Conservation (phyloP, 2,329 filamentous ascomycete species). For the Clonostachys solani region DNA sequence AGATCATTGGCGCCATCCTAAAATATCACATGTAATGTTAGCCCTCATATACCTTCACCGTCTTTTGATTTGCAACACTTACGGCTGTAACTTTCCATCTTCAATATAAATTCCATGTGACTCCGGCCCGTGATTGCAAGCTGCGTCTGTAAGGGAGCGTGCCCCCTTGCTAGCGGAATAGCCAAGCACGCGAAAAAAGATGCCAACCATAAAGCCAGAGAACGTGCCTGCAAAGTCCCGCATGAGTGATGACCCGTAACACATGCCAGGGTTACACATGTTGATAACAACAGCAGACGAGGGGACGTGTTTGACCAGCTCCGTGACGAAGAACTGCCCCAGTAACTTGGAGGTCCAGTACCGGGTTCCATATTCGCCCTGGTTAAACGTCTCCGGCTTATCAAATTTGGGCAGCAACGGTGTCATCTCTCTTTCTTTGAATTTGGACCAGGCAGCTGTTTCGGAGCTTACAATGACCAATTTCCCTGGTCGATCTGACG, state of each 20-base stretch:
- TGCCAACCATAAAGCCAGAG: not conserved
- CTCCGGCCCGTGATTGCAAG: not conserved
- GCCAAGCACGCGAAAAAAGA: not conserved
- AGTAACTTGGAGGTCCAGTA: not conserved
- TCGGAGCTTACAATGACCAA: conserved; percentile 19
- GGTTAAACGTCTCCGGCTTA: not conserved
- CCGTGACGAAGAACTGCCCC: conserved; percentile 1
- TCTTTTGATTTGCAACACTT: not conserved
- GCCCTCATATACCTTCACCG: not conserved
- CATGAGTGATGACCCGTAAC: not conserved
- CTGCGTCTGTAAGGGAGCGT: conserved; percentile 2
- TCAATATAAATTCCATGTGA: conserved; percentile 2
- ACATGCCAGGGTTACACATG: not conserved
- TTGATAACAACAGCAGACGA: not conserved
- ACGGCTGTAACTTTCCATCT: conserved; percentile 2
- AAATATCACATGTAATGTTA: not conserved
- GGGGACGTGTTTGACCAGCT: conserved; percentile 1
- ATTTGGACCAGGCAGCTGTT: conserved; percentile 7
- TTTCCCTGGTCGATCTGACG: conserved; percentile 4
- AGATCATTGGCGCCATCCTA: not conserved
- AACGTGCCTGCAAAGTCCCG: not conserved
- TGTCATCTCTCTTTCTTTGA: conserved; percentile 4
- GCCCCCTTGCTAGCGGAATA: not conserved
- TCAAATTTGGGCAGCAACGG: not conserved
- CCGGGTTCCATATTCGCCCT: not conserved